Base-by-base conservation (phyloP, 495 filamentous ascomycete genomes). In the Talaromyces thailandensis region DNA sequence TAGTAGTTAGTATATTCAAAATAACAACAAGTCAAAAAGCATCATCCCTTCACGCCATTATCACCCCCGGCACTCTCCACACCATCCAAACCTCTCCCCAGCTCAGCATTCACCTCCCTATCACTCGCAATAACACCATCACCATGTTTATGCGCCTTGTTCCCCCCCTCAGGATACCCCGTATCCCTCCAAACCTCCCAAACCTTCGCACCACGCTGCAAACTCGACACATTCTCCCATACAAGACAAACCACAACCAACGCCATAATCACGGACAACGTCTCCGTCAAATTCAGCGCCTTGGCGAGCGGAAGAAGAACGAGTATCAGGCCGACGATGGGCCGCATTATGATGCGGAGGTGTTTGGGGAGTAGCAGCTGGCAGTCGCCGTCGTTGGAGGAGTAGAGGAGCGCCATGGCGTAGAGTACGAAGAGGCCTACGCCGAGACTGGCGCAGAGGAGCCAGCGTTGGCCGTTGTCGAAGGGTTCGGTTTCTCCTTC, bases 351-450 rank as follows among this genome's bases (percentile, higher is more conserved):
- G 28, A 76, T 43, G 0, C 73, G 70, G n/a, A 69, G 24, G 23
- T 58, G 68, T 70, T 75, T 76, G 23, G 59, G 57, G 1, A 75
- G 48, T 14, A 72, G 52, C 26, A 76, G 52, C 21, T 62, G 61
- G 3, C 66, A 68, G 12, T 56, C 60, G 14, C 66, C 64, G 63
- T 79, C 75, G 8, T 66, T 66, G 6, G 67, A 68, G 4, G 66
- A 62, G 64, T 74, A 71, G 31, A 77, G 61, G 26, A 78, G 60
- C 5, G 72, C 69, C 50, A 74, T 72, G 1, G 61, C 35, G 35
- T 72, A 79, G 14, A 79, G 63, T 37, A 69, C 73, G 24, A 75
- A 60, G 62, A 79, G 63, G 3, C 75, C 76, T 23, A 70, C 61
- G 0, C 72, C 74, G 5, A 78, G 58, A 6, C 74, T 71, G 23